Evolutionary conservation across 2,329 filamentous ascomycete genomes (phyloP).

Genomic region (Fusarium pseudocircinatum): DNA sequence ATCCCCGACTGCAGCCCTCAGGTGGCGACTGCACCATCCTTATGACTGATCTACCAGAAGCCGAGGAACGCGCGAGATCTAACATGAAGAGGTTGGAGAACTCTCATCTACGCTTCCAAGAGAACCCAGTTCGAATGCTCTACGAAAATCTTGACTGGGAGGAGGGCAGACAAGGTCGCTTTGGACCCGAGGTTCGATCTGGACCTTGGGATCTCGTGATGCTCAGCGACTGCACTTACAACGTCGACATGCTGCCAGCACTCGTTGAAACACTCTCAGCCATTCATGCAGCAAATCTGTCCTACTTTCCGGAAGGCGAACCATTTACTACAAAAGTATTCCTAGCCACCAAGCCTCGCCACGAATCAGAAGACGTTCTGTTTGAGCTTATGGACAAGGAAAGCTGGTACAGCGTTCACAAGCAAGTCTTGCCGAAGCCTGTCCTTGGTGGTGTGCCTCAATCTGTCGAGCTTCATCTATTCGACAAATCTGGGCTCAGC

Average conservation of each 20-base stretch:
- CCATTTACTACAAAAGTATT: slow-evolving; percentile 55
- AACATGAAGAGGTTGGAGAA: slow-evolving; percentile 55
- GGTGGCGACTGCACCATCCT: slow-evolving; percentile 50
- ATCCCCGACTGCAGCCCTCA: slow-evolving; percentile 36
- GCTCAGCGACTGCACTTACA: slow-evolving; percentile 71
- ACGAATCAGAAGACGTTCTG: slow-evolving; percentile 61
- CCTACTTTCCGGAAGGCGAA: slow-evolving; percentile 25
- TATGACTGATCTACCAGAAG: slow-evolving; percentile 66
- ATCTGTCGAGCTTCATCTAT: slow-evolving; percentile 62
- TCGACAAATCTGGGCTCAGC: slow-evolving; percentile 50
- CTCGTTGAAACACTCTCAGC: slow-evolving; percentile 63
- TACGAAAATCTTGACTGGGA: slow-evolving; percentile 70
- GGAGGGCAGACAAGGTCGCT: slow-evolving; percentile 56
- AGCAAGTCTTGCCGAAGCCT: slow-evolving; percentile 56
- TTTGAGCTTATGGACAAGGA: slow-evolving; percentile 58
- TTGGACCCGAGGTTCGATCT: slow-evolving; percentile 53
- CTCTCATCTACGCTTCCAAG: slow-evolving; percentile 21
- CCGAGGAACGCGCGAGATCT: slow-evolving; percentile 57
- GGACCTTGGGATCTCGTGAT: slow-evolving; percentile 63
- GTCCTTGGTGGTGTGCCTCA: slow-evolving; percentile 57
- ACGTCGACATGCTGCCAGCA: slow-evolving; percentile 63
- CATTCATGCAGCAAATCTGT: slow-evolving; percentile 53
- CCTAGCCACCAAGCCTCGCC: slow-evolving; percentile 65
- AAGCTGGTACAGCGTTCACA: slow-evolving; percentile 57
- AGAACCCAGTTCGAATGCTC: slow-evolving; percentile 44